A percentile compares a stretch with the other conserved stretches of the same genome.
Conservation (phyloP, 1,139 yeast genomes). For the Hyphopichia wangnamkhiaoensis region DNA sequence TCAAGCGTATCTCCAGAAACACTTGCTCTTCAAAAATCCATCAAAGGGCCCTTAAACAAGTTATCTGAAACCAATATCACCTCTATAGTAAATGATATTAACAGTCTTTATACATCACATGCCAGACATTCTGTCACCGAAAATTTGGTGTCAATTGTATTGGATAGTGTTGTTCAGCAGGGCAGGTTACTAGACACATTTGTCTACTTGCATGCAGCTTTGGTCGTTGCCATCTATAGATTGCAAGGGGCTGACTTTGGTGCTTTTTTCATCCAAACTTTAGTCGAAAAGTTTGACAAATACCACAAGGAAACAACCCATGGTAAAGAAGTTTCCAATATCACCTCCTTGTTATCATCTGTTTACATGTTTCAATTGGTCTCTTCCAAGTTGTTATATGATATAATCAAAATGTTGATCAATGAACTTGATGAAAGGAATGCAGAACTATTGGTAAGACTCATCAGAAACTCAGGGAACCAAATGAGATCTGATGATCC, state of each 20-base stretch:
- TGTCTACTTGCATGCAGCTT: constrained; percentile 76
- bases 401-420: constrained; percentile 61
- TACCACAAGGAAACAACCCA: constrained; percentile 26
- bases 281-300: constrained; percentile 65
- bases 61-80: constrained; percentile 82
- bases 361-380: constrained; percentile 77
- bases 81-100: constrained; percentile 68
- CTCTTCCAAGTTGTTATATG: constrained; percentile 74
- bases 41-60: constrained; percentile 82
- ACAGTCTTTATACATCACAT: constrained; percentile 58
- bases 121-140: constrained; percentile 81
- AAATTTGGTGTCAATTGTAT: constrained; percentile 58
- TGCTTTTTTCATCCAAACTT: constrained; percentile 76
- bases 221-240: constrained; percentile 73
- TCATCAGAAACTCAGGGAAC: constrained; percentile 76
- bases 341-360: constrained; percentile 73
- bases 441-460: constrained; percentile 73
- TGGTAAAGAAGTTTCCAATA: constrained; percentile 65
- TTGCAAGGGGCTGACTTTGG: constrained; percentile 88
- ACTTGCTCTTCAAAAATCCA: constrained; percentile 52
- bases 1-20: constrained; percentile 47
- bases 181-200: constrained; percentile 73
- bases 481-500: constrained; percentile 93
- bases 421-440: constrained; percentile 63
- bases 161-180: constrained; percentile 69